phyloP scores from a whole-genome alignment of 345 rosid genomes.

The Populus ilicifolia region DNA sequence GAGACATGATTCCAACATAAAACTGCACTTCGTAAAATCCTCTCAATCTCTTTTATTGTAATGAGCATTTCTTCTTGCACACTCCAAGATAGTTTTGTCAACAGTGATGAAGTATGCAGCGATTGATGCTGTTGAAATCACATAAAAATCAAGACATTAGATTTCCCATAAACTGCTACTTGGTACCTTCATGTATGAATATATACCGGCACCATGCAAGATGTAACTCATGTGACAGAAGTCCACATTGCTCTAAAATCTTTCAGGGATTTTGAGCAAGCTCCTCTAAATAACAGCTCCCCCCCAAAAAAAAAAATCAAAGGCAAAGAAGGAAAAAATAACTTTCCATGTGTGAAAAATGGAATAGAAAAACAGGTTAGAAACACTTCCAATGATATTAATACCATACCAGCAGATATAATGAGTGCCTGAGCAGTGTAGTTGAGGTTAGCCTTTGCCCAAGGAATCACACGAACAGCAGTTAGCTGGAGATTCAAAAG shows the following conservation, averaged over 20 bases:
- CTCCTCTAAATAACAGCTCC: too few species aligned
- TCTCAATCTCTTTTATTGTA: slow-evolving; percentile 23
- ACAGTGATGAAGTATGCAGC: slow-evolving; percentile 61
- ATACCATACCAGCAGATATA: slow-evolving; percentile 49
- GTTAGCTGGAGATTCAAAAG: slow-evolving; percentile 30
- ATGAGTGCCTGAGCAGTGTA: slow-evolving; percentile 70
- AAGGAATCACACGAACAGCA: slow-evolving; percentile 51
- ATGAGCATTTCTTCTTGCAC: slow-evolving; percentile 51
- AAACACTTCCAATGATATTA: background rate
- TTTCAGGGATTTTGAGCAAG: too few species aligned
- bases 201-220: too few species aligned
- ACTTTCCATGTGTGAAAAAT: background rate
- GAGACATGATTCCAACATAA: background rate
- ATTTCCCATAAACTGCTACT: background rate
- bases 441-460: slow-evolving; percentile 77
- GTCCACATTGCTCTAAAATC: too few species aligned
- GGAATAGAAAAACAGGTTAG: background rate
- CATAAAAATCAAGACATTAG: background rate
- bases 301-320: background rate
- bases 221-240: too few species aligned
- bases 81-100: slow-evolving; percentile 52
- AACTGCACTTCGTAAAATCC: background rate
- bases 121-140: slow-evolving; percentile 42
- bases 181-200: background rate
- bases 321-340: background rate